phyloP scores from a whole-genome alignment of 352 stramenopile species.

The Globisporangium rhizosaccharum region DNA sequence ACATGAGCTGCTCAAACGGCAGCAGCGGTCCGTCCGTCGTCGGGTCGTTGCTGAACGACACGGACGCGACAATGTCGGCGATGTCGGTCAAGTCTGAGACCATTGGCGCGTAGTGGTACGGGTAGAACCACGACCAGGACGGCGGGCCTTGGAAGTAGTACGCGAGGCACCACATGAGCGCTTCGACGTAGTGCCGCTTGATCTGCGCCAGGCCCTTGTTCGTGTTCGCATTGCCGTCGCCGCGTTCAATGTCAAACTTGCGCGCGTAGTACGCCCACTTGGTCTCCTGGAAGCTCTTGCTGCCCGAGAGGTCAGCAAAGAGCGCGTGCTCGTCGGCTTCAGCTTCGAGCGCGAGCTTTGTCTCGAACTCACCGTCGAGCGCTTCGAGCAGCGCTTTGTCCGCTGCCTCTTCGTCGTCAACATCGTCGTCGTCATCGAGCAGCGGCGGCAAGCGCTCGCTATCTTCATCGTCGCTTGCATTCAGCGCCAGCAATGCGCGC shows the following conservation, averaged over 20 bases:
- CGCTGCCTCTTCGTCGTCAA: conserved; percentile 39
- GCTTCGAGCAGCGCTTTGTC: conserved; percentile 55
- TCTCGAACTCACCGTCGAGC: conserved; percentile 48
- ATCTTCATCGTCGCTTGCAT: conserved; percentile 20
- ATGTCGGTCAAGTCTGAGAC: conserved; percentile 96
- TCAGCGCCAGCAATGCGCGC: conserved; percentile 39
- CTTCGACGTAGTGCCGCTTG: conserved; percentile 77
- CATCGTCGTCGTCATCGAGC: conserved; percentile 30
- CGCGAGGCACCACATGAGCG: conserved; percentile 67
- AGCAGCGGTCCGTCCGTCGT: conserved; percentile 80
- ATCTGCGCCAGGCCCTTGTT: conserved; percentile 54
- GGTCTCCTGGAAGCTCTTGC: conserved; percentile 72
- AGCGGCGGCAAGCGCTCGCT: conserved; percentile 19
- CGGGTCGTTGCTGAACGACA: conserved; percentile 85
- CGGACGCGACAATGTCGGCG: conserved; percentile 37
- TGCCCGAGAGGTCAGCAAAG: conserved; percentile 44
- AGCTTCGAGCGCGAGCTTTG: conserved; percentile 30
- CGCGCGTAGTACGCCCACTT: conserved; percentile 85
- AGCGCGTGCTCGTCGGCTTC: conserved; percentile 44
- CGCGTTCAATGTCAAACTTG: conserved; percentile 66
- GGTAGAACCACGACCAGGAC: conserved; percentile 99
- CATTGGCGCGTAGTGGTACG: conserved; percentile 99
- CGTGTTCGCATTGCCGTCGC: conserved; percentile 39
- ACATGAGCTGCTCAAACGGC: conserved; percentile 98
- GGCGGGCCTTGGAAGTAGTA: conserved; percentile 91